A percentile compares a stretch with the other conserved stretches of the same genome.
These are phyloP conservation scores for Talaromyces rugulosus DNA, from an alignment of 2,329 filamentous ascomycete species.

Conservation along the genomic window DNA sequence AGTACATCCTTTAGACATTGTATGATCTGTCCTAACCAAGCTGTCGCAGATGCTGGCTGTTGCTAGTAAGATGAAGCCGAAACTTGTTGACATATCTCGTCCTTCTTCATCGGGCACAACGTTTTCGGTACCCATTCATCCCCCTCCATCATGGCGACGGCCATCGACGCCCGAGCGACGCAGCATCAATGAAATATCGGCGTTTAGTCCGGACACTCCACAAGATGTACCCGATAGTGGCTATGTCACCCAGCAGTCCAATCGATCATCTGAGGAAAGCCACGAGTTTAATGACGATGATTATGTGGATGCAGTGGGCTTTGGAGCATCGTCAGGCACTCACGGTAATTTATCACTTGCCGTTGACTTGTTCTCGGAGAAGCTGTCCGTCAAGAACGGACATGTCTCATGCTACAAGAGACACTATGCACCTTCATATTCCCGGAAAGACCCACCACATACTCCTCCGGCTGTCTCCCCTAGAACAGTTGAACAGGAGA, in stretches of 20 bases:
- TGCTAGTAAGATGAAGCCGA: slow-evolving; percentile 33
- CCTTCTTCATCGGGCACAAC: slow-evolving; percentile 29
- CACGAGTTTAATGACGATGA: slow-evolving; percentile 25
- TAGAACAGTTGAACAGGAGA: slow-evolving; percentile 23
- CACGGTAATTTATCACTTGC: slow-evolving; percentile 7
- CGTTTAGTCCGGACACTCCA: slow-evolving; percentile 37
- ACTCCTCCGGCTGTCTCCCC: slow-evolving; percentile 16
- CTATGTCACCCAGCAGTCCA: slow-evolving; percentile 27
- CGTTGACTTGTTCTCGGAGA: slow-evolving; percentile 6
- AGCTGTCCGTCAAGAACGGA: slow-evolving; percentile 6
- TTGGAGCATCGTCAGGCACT: neutral
- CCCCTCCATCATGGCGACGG: slow-evolving; percentile 19
- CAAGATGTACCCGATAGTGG: slow-evolving; percentile 33
- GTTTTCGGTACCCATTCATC: slow-evolving; percentile 21
- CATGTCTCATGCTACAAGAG: slow-evolving; percentile 11
- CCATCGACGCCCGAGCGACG: slow-evolving; percentile 32
- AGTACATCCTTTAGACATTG: neutral
- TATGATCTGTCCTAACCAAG: neutral
- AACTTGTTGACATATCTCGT: slow-evolving; percentile 35
- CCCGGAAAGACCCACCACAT: slow-evolving; percentile 3
- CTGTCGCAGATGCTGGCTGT: slow-evolving; percentile 23
- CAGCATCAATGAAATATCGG: slow-evolving; percentile 32
- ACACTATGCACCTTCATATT: neutral
- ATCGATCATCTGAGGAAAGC: slow-evolving; percentile 22
- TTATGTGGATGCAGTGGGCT: slow-evolving; percentile 19